Conservation (phyloP, 202 grass and related monocot species). For the Eragrostis tef region DNA sequence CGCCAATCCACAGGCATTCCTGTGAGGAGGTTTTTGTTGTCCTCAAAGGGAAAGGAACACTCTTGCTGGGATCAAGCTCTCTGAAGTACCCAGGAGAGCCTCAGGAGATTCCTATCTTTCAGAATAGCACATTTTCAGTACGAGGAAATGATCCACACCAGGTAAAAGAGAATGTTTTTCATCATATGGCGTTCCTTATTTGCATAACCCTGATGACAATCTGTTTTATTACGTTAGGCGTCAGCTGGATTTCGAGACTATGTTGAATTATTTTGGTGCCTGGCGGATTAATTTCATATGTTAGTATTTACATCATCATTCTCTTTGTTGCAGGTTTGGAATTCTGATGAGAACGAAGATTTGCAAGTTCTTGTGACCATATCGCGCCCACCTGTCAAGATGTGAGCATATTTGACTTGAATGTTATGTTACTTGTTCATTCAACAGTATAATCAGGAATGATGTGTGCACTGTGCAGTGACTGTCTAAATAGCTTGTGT, state of each 20-base stretch:
- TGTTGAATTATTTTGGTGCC: background rate
- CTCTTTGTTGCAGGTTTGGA: slow-evolving; percentile 66
- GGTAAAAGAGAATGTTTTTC: slow-evolving; percentile 45
- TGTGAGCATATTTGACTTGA: slow-evolving; percentile 61
- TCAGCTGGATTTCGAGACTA: slow-evolving; percentile 7
- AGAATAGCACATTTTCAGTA: slow-evolving; percentile 82
- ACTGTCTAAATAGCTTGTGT: background rate
- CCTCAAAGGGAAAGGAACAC: slow-evolving; percentile 73
- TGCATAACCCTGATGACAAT: background rate
- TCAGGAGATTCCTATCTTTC: slow-evolving; percentile 58
- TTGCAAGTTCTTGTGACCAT: slow-evolving; percentile 84
- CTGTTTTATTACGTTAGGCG: background rate
- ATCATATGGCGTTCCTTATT: background rate
- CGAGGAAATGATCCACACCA: slow-evolving; percentile 91
- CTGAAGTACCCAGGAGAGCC: slow-evolving; percentile 66
- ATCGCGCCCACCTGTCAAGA: slow-evolving; percentile 86
- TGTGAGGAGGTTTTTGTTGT: slow-evolving; percentile 90
- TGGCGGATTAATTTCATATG: background rate
- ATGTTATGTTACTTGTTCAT: background rate
- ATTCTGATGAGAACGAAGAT: slow-evolving; percentile 78
- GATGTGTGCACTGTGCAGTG: background rate
- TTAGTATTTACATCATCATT: slow-evolving; percentile 6
- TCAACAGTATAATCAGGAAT: slow-evolving; percentile 7
- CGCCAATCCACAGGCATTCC: slow-evolving; percentile 86
- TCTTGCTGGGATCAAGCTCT: slow-evolving; percentile 77